Conservation (phyloP, 2,329 filamentous ascomycete genomes). For the Epichloe glyceriae region DNA sequence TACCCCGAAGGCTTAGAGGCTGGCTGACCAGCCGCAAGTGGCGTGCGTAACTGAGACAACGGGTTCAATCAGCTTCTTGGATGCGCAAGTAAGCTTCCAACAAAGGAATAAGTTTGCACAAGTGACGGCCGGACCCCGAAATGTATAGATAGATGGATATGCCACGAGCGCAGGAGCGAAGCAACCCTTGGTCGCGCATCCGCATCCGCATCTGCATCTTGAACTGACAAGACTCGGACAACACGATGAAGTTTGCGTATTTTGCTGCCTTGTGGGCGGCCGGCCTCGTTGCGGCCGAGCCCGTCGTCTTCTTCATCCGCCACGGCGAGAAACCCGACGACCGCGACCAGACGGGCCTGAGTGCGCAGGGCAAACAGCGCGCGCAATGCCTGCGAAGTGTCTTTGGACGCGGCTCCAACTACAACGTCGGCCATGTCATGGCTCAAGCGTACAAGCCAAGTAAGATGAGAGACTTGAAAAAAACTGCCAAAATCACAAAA, state of each 20-base stretch:
- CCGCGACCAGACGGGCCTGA: conserved; percentile 32
- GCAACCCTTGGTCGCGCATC: background rate
- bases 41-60: too few species aligned
- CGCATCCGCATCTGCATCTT: background rate
- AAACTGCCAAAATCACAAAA: background rate
- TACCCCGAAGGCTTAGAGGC: background rate
- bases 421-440: conserved; percentile 46
- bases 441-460: conserved; percentile 38
- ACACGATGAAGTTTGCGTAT: conserved; percentile 11
- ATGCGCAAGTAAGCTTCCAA: background rate
- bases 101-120: background rate
- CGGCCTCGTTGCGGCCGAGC: conserved; percentile 13
- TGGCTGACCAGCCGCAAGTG: background rate
- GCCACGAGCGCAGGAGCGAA: too few species aligned
- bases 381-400: conserved; percentile 46
- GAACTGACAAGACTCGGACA: background rate
- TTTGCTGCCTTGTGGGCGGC: conserved; percentile 9
- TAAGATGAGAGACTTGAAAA: conserved; percentile 10
- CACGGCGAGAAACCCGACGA: conserved; percentile 50
- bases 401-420: conserved; percentile 37
- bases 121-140: too few species aligned
- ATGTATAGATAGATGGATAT: too few species aligned
- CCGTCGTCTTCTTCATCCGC: conserved; percentile 49
- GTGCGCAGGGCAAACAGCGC: conserved; percentile 35
- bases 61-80: too few species aligned